Percentiles rank a stretch among this genome's conserved stretches.
These are phyloP conservation scores for Pulveroboletus sp. DNA, from an alignment of 768 basidiomycete species.

Conservation along the genomic window DNA sequence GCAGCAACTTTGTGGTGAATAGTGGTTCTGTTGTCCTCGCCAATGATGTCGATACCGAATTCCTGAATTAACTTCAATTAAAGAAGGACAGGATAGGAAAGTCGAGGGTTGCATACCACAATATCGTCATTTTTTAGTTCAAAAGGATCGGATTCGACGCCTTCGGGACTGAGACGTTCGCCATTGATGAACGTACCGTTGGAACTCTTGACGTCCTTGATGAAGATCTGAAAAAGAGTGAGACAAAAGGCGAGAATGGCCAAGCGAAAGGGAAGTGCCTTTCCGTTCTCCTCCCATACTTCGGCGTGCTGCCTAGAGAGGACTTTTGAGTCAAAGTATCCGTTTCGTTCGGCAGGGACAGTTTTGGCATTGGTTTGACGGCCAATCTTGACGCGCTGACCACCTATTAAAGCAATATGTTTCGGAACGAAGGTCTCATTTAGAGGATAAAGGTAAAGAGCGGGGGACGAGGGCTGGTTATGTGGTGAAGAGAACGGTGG, in stretches of 20 bases:
- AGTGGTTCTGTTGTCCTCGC: constrained; percentile 96
- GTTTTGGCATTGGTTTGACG: constrained; percentile 96
- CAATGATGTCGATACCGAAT: constrained; percentile 99
- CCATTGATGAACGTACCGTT: constrained; percentile 99
- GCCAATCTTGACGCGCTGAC: constrained; percentile 83
- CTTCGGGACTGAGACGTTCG: constrained; percentile 85
- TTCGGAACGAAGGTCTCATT: constrained; percentile 95
- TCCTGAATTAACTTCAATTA: constrained; percentile 48
- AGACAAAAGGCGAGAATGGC: constrained; percentile 9
- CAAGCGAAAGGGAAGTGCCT: constrained; percentile 45
- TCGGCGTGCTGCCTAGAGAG: constrained; percentile 94
- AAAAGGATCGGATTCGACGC: constrained; percentile 85
- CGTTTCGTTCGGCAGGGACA: constrained; percentile 86
- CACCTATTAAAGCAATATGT: constrained; percentile 71
- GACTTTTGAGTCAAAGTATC: constrained; percentile 96
- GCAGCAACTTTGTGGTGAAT: constrained; percentile 99
- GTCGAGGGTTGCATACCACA: constrained; percentile 58
- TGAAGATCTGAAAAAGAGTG: constrained; percentile 65
- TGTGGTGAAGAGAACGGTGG: constrained; percentile 31
- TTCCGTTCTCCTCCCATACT: constrained; percentile 91
- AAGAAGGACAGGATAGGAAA: constrained; percentile 4
- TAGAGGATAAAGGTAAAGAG: constrained; percentile 78
- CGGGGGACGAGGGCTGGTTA: constrained; percentile 30
- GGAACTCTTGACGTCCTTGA: constrained; percentile 97
- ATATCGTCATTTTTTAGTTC: constrained; percentile 95